These are phyloP conservation scores for Orbilia ellipsospora DNA, from an alignment of 2,329 filamentous ascomycete genomes.

Conservation along the genomic window DNA sequence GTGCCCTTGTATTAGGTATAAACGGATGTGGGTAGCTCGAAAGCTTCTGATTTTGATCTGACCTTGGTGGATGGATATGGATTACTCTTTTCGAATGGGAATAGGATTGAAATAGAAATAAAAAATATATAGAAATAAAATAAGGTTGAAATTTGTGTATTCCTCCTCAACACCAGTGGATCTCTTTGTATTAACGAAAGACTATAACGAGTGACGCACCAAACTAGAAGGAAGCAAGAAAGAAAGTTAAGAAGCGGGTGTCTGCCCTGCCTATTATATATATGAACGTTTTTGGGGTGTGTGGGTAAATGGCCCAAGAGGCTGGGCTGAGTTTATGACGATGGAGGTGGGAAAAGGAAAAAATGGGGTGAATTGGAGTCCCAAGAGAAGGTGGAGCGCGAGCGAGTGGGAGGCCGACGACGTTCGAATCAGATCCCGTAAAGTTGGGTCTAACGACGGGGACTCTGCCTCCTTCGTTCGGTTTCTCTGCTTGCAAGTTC, in stretches of 20 bases:
- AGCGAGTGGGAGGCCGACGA: constrained; percentile 22
- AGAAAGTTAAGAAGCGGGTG: constrained; percentile 42
- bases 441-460: constrained; percentile 11
- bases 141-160: background rate
- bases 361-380: constrained; percentile 12
- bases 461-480: constrained; percentile 47
- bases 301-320: constrained; percentile 35
- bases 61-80: constrained; percentile 27
- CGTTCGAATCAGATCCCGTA: constrained; percentile 19
- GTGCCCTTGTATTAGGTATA: constrained; percentile 24
- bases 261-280: constrained; percentile 39
- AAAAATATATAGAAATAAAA: too few relatives aligned
- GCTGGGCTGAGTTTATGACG: constrained; percentile 45
- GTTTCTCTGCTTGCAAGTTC: constrained; percentile 51
- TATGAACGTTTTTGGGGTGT: constrained; percentile 51
- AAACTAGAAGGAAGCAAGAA: constrained; percentile 48
- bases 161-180: constrained; percentile 52
- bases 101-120: too few relatives aligned
- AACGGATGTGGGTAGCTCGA: constrained; percentile 55
- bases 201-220: constrained; percentile 55
- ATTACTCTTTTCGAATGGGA: background rate
- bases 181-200: constrained; percentile 52
- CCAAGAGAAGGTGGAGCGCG: constrained; percentile 37
- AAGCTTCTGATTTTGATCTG: constrained; percentile 38
- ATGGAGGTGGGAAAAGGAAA: constrained; percentile 36